Conservation (phyloP, 768 basidiomycete species). For the Mycena rosella region DNA sequence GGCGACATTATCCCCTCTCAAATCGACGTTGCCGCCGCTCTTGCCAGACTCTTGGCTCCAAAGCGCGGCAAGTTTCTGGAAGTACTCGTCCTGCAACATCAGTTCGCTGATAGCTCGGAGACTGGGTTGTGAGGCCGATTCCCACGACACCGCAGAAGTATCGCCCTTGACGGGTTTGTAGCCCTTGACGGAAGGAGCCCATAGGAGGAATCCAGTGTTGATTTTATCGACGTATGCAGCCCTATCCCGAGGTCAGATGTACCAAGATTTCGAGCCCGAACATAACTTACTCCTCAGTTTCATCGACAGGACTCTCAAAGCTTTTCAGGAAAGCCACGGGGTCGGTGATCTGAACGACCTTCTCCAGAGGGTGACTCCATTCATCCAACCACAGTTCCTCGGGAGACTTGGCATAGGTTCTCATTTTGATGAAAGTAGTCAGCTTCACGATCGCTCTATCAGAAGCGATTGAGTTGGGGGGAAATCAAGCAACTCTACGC, state of each 20-base stretch:
- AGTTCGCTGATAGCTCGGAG: slow-evolving; percentile 65
- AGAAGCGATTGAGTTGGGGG: slow-evolving; percentile 6
- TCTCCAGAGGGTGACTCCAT: slow-evolving; percentile 74
- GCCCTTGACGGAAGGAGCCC: slow-evolving; percentile 74
- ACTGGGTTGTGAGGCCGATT: slow-evolving; percentile 60
- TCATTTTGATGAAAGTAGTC: slow-evolving; percentile 77
- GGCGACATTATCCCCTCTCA: slow-evolving; percentile 64
- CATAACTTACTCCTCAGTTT: slow-evolving; percentile 49
- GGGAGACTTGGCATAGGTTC: slow-evolving; percentile 73
- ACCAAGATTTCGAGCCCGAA: slow-evolving; percentile 1
- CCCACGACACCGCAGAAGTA: slow-evolving; percentile 63
- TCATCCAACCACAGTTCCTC: slow-evolving; percentile 82
- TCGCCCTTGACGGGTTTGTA: slow-evolving; percentile 60
- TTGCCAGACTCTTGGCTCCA: slow-evolving; percentile 88
- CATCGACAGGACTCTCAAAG: slow-evolving; percentile 56
- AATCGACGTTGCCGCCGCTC: slow-evolving; percentile 62
- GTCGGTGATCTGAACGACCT: slow-evolving; percentile 59
- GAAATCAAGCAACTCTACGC: slow-evolving; percentile 5
- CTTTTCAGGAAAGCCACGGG: slow-evolving; percentile 62
- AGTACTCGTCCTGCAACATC: slow-evolving; percentile 67
- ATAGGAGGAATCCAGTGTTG: slow-evolving; percentile 82
- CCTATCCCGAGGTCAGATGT: slow-evolving; percentile 45
- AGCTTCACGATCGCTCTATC: slow-evolving; percentile 76
- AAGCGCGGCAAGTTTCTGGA: slow-evolving; percentile 68
- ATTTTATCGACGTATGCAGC: slow-evolving; percentile 77